These are phyloP conservation scores for Rhizopogon vesiculosus DNA, from an alignment of 768 basidiomycete genomes.

Conservation along the genomic window DNA sequence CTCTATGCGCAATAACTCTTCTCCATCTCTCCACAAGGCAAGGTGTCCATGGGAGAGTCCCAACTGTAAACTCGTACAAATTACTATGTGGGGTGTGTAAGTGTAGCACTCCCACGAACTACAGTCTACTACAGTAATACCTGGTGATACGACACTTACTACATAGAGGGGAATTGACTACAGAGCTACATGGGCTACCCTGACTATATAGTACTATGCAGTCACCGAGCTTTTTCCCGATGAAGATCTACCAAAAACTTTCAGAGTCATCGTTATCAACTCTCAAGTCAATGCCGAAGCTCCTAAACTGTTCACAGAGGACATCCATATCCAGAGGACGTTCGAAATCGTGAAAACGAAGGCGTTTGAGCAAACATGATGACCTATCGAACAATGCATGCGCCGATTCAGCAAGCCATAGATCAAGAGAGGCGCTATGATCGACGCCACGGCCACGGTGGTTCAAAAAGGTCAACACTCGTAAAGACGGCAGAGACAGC, in stretches of 20 bases:
- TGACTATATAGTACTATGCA: too few relatives aligned
- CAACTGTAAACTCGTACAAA: too few relatives aligned
- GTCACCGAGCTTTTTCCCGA: too few relatives aligned
- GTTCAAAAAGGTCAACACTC: constrained; percentile 9
- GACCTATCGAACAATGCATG: background rate
- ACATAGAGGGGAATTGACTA: too few relatives aligned
- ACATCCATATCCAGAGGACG: background rate
- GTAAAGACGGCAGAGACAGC: constrained; percentile 15
- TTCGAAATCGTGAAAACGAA: background rate
- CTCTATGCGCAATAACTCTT: background rate
- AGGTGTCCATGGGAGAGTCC: background rate
- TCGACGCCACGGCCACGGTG: too few relatives aligned
- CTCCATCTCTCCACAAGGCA: background rate
- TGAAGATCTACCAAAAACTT: too few relatives aligned
- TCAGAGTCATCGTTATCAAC: too few relatives aligned
- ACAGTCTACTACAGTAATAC: too few relatives aligned
- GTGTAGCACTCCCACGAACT: too few relatives aligned
- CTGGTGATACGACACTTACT: too few relatives aligned
- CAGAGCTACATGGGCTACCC: too few relatives aligned
- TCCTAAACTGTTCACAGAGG: background rate
- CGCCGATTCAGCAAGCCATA: constrained; percentile 11
- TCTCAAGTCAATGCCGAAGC: background rate
- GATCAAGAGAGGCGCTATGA: background rate
- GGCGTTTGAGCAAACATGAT: background rate
- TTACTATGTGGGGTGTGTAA: too few relatives aligned